A percentile compares a stretch with the other conserved stretches of the same genome.
phyloP scores from a whole-genome alignment of 768 basidiomycete species.

The Termitomyces sp. region DNA sequence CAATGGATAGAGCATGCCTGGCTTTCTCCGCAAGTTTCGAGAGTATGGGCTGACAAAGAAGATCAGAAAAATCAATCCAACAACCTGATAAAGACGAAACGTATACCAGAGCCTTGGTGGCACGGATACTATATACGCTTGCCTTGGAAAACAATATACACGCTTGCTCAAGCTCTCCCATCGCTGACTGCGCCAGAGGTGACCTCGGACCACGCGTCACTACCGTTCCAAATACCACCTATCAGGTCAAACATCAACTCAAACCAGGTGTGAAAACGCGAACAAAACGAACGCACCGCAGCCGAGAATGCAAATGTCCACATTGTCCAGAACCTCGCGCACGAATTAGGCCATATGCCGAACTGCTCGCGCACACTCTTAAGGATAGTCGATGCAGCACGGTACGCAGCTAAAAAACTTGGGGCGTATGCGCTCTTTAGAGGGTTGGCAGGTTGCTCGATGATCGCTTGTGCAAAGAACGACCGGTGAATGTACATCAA shows the following conservation, averaged over 20 bases:
- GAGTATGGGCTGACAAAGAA: slow-evolving; percentile 49
- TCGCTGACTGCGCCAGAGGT: slow-evolving; percentile 62
- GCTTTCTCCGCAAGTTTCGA: slow-evolving; percentile 65
- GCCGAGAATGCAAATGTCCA: slow-evolving; percentile 63
- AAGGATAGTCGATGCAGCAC: slow-evolving; percentile 54
- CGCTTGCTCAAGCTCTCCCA: slow-evolving; percentile 67
- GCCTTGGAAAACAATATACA: slow-evolving; percentile 65
- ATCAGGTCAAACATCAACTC: not conserved
- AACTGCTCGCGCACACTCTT: slow-evolving; percentile 49
- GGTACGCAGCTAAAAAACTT: slow-evolving; percentile 62
- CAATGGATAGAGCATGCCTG: slow-evolving; percentile 45
- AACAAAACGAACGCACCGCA: slow-evolving; percentile 31
- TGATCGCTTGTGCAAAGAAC: slow-evolving; percentile 71
- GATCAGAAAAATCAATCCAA: not conserved
- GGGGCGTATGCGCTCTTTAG: slow-evolving; percentile 62
- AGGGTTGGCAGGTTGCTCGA: slow-evolving; percentile 63
- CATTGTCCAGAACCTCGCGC: slow-evolving; percentile 54
- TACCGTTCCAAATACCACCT: slow-evolving; percentile 80
- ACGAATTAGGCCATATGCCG: slow-evolving; percentile 39
- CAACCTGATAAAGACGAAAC: not conserved
- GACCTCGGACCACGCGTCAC: slow-evolving; percentile 72
- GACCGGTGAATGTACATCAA: slow-evolving; percentile 62
- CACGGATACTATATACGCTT: slow-evolving; percentile 53
- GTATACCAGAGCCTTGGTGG: slow-evolving; percentile 62
- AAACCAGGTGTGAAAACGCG: not conserved